Evolutionary conservation across 2,329 filamentous ascomycete genomes (phyloP).

Genomic region (Seiridium unicorne): DNA sequence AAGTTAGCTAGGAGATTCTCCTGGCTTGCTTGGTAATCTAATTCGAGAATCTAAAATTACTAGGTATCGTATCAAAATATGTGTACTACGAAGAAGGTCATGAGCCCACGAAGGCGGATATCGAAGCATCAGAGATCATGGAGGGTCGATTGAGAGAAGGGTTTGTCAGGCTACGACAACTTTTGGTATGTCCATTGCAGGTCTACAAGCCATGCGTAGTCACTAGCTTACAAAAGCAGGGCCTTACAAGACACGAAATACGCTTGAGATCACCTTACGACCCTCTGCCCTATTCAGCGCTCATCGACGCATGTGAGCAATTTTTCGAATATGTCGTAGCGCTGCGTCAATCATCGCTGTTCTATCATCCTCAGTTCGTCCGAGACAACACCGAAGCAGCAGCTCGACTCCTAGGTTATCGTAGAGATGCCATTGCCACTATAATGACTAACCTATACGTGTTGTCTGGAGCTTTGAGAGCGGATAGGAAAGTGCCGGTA

Average conservation of each 20-base stretch:
- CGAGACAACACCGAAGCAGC: slow-evolving; percentile 48
- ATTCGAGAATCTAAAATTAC: neutral
- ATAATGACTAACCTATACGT: slow-evolving; percentile 59
- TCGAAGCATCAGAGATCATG: slow-evolving; percentile 53
- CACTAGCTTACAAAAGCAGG: slow-evolving; percentile 20
- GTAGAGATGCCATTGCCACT: slow-evolving; percentile 56
- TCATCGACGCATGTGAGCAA: slow-evolving; percentile 53
- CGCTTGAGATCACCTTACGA: slow-evolving; percentile 57
- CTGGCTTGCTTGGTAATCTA: neutral
- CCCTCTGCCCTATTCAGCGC: slow-evolving; percentile 52
- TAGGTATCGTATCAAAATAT: slow-evolving; percentile 52
- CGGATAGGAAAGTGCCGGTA: slow-evolving; percentile 47
- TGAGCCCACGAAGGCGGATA: slow-evolving; percentile 48
- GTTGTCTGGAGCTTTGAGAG: slow-evolving; percentile 53
- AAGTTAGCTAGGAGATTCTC: slow-evolving; percentile 27
- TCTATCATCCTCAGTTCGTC: slow-evolving; percentile 54
- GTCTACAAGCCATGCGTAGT: neutral
- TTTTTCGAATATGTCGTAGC: slow-evolving; percentile 60
- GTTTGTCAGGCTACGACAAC: slow-evolving; percentile 55
- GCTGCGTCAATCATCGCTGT: slow-evolving; percentile 55
- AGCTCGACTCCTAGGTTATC: slow-evolving; percentile 45
- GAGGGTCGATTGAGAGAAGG: slow-evolving; percentile 60
- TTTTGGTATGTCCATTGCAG: slow-evolving; percentile 38
- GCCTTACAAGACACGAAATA: slow-evolving; percentile 57
- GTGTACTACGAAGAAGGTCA: slow-evolving; percentile 57